Conservation (phyloP, 2,329 filamentous ascomycete species). For the Beauveria varroae region DNA sequence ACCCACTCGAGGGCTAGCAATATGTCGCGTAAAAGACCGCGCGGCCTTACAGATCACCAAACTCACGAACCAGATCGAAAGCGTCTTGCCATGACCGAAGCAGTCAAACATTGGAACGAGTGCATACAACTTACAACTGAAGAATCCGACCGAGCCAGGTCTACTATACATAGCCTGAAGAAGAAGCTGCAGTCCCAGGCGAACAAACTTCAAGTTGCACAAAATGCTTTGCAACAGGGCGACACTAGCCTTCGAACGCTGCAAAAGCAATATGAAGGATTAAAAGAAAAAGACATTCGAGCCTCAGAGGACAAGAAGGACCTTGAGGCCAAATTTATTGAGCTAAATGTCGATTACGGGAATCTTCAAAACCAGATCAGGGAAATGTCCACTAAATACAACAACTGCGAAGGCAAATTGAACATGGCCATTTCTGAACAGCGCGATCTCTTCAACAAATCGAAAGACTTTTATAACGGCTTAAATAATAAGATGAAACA, state of each 20-base stretch:
- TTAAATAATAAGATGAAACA: neutral
- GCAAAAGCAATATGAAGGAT: neutral
- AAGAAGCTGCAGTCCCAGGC: neutral
- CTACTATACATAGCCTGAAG: conserved; percentile 7
- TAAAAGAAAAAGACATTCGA: neutral
- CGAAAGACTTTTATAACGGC: neutral
- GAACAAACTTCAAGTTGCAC: conserved; percentile 18
- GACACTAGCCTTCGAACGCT: neutral
- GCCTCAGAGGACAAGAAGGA: neutral
- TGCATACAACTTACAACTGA: conserved; percentile 10
- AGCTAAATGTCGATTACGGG: conserved; percentile 5
- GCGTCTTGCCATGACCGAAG: conserved; percentile 6
- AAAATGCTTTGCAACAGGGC: conserved; percentile 7
- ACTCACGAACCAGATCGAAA: conserved; percentile 3
- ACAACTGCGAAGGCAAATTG: neutral
- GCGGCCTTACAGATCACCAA: neutral
- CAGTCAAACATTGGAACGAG: conserved; percentile 17
- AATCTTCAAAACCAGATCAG: neutral
- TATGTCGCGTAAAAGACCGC: neutral
- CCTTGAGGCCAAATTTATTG: conserved; percentile 7
- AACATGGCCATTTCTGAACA: conserved; percentile 6
- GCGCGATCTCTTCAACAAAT: conserved; percentile 10
- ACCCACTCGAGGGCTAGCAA: conserved; percentile 4
- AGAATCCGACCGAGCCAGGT: conserved; percentile 9
- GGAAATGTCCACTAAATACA: neutral